Percentiles rank a stretch among this genome's conserved stretches.
These are phyloP conservation scores for Daedaleopsis sinensis DNA, from an alignment of 768 basidiomycete genomes.

Conservation along the genomic window DNA sequence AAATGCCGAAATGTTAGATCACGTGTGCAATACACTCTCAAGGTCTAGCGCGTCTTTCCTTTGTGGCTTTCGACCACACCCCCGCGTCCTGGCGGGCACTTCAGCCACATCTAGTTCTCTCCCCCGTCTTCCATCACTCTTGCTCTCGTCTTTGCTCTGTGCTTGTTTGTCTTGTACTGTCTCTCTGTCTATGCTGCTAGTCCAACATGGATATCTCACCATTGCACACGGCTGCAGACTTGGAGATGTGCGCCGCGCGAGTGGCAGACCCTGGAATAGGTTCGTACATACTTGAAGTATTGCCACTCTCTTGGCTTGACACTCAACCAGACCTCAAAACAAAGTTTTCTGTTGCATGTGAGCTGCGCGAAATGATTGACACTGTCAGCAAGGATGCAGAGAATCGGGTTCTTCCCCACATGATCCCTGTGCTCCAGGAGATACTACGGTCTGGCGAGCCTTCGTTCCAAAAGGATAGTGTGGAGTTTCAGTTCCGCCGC, in stretches of 20 bases:
- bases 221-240: slow-evolving; percentile 53
- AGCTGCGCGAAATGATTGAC: slow-evolving; percentile 83
- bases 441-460: slow-evolving; percentile 71
- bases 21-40: background rate
- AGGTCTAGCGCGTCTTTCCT: slow-evolving; percentile 16
- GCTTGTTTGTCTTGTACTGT: background rate
- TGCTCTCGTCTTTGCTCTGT: background rate
- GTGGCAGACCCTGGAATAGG: slow-evolving; percentile 79
- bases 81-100: slow-evolving; percentile 14
- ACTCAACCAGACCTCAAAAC: slow-evolving; percentile 62
- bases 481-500: slow-evolving; percentile 83
- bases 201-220: slow-evolving; percentile 43
- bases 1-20: background rate
- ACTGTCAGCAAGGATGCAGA: slow-evolving; percentile 73
- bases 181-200: slow-evolving; percentile 7
- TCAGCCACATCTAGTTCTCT: slow-evolving; percentile 14
- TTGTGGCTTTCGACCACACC: slow-evolving; percentile 17
- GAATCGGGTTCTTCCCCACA: slow-evolving; percentile 66
- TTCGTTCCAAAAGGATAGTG: slow-evolving; percentile 63
- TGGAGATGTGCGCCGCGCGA: slow-evolving; percentile 71
- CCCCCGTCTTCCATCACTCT: background rate
- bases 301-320: background rate
- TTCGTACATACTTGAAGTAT: slow-evolving; percentile 30
- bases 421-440: slow-evolving; percentile 75
- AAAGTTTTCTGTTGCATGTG: slow-evolving; percentile 70